Percentiles rank a stretch among this genome's conserved stretches.
These are phyloP conservation scores for Acacia acuminata DNA, from an alignment of 306 rosid genomes.

Conservation along the genomic window DNA sequence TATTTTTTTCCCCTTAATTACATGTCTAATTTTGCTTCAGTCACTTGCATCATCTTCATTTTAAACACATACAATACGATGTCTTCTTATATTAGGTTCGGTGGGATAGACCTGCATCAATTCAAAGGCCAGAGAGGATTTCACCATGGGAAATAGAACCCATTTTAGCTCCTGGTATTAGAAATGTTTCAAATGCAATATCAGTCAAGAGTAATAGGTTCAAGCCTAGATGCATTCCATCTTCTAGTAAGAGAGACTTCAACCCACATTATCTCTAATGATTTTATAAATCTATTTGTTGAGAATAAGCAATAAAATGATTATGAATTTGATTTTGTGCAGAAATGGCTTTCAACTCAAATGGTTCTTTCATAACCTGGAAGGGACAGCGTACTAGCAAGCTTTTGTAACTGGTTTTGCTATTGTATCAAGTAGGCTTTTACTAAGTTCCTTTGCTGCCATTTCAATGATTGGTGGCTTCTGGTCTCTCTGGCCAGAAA, in stretches of 20 bases:
- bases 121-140: conserved; percentile 80
- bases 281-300: conserved; percentile 2
- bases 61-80: neutral
- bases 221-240: conserved; percentile 27
- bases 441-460: neutral
- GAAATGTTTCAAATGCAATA: conserved; percentile 38
- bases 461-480: neutral
- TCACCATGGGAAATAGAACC: conserved; percentile 86
- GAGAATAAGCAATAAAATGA: neutral
- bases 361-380: conserved; percentile 37
- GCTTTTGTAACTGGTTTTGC: conserved; percentile 29
- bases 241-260: conserved; percentile 47
- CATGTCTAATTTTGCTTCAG: conserved; percentile 46
- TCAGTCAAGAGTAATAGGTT: conserved; percentile 54
- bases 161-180: conserved; percentile 48
- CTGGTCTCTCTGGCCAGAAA: too few species aligned
- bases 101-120: conserved; percentile 76
- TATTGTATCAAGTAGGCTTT: conserved; percentile 27
- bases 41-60: neutral
- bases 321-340: conserved; percentile 26
- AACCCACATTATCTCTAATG: neutral
- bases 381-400: conserved; percentile 32
- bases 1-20: neutral
- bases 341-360: conserved; percentile 51
- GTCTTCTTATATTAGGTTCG: conserved; percentile 44